Percentiles rank a stretch among this genome's conserved stretches.
Evolutionary conservation across 1,284 basidiomycete species (phyloP).

Genomic region (Tausonia pullulans): DNA sequence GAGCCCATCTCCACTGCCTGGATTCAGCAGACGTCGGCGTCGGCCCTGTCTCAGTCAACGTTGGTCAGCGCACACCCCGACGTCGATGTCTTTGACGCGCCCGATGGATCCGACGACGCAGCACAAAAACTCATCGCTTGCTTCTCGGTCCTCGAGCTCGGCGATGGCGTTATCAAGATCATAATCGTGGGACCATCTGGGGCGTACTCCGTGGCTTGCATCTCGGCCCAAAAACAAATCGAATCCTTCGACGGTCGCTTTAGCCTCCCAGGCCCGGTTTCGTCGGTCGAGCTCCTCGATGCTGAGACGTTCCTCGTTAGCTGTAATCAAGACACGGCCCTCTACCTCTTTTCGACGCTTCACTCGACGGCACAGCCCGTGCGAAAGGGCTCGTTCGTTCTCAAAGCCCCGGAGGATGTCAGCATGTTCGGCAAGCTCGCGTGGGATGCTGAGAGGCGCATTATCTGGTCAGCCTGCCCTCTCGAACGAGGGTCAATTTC

Average conservation of each 20-base stretch:
- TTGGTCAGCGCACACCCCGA: not conserved
- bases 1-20: not conserved
- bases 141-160: not conserved
- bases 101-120: slow-evolving; percentile 47
- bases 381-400: not conserved
- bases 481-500: not conserved
- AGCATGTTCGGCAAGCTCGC: slow-evolving; percentile 11
- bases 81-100: slow-evolving; percentile 42
- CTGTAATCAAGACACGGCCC: slow-evolving; percentile 62
- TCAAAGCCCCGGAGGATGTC: not conserved
- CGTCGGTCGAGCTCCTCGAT: slow-evolving; percentile 58
- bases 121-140: slow-evolving; percentile 17
- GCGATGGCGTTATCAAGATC: not conserved
- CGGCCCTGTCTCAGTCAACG: not conserved
- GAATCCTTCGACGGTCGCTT: not conserved
- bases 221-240: too few species aligned
- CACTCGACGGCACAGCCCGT: slow-evolving; percentile 22
- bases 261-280: slow-evolving; percentile 23
- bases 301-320: slow-evolving; percentile 66
- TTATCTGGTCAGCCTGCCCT: slow-evolving; percentile 1
- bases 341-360: slow-evolving; percentile 56
- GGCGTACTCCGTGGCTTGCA: too few species aligned
- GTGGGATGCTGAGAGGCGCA: not conserved
- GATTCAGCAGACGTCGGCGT: not conserved
- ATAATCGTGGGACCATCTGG: slow-evolving; percentile 32